These are phyloP conservation scores for Paxillus ammoniavirescens DNA, from an alignment of 768 basidiomycete species.

Conservation along the genomic window DNA sequence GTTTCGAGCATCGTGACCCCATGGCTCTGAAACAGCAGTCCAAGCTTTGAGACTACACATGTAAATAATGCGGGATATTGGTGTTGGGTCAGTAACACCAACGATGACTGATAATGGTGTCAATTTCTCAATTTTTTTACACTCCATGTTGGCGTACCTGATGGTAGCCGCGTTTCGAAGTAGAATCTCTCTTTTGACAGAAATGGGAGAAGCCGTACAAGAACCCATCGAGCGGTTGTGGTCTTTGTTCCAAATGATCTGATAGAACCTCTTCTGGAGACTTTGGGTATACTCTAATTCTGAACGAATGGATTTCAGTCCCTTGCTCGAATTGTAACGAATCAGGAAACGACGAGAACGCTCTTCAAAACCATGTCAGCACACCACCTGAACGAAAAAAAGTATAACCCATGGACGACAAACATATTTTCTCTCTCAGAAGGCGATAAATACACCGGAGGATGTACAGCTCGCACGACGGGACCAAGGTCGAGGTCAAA, in stretches of 20 bases:
- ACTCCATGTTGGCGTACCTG: constrained; percentile 48
- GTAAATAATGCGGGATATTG: constrained; percentile 84
- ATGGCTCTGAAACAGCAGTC: constrained; percentile 70
- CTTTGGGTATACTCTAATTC: constrained; percentile 57
- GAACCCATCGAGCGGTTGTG: constrained; percentile 56
- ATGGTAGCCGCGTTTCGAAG: constrained; percentile 74
- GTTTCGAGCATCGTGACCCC: constrained; percentile 81
- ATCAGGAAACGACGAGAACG: constrained; percentile 92
- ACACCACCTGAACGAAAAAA: neutral
- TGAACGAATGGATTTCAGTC: constrained; percentile 81
- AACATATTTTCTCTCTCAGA: constrained; percentile 84
- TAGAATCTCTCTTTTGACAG: constrained; percentile 61
- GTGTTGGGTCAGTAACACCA: constrained; percentile 79
- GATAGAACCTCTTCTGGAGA: constrained; percentile 15
- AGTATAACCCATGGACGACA: neutral
- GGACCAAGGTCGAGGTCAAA: constrained; percentile 91
- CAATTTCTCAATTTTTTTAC: neutral
- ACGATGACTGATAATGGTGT: constrained; percentile 29
- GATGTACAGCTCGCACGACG: constrained; percentile 67
- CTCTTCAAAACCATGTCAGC: constrained; percentile 43
- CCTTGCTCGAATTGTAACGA: constrained; percentile 84
- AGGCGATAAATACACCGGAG: constrained; percentile 60
- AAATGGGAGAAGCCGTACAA: constrained; percentile 81
- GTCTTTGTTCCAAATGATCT: constrained; percentile 31
- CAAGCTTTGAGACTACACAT: constrained; percentile 61